These are phyloP conservation scores for Diplocarpon rosae DNA, from an alignment of 2,329 filamentous ascomycete genomes.

Conservation along the genomic window DNA sequence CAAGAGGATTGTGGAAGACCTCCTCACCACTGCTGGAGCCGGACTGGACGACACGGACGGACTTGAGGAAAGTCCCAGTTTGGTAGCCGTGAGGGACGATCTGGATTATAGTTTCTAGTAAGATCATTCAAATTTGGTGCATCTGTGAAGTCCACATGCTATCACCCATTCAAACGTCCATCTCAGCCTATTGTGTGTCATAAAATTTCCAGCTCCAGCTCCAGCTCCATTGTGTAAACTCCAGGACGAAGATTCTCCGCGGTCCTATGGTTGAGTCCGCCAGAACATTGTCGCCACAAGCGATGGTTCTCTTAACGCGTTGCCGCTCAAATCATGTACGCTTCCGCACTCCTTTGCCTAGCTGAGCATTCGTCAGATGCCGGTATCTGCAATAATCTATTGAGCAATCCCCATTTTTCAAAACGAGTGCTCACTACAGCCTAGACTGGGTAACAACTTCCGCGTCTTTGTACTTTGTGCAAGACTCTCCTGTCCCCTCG, in stretches of 20 bases:
- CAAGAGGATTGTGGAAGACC: conserved; percentile 68
- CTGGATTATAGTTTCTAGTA: conserved; percentile 44
- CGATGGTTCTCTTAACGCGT: conserved; percentile 5
- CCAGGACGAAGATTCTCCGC: no score
- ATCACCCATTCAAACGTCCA: no score
- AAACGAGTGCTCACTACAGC: conserved; percentile 7
- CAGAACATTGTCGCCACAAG: conserved; percentile 1
- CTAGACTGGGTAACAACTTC: conserved; percentile 7
- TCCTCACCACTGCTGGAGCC: conserved; percentile 67
- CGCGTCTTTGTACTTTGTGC: conserved; percentile 10
- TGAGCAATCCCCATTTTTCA: not conserved
- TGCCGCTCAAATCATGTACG: conserved; percentile 17
- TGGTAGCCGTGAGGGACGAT: conserved; percentile 54
- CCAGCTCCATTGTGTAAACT: not conserved
- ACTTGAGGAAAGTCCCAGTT: conserved; percentile 50
- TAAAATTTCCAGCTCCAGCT: not conserved
- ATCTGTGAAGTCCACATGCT: not conserved
- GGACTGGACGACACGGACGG: conserved; percentile 42
- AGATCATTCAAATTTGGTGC: conserved; percentile 3
- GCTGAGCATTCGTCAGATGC: conserved; percentile 13
- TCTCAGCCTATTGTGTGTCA: no score
- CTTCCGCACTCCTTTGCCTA: conserved; percentile 17
- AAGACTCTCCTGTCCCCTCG: conserved; percentile 6
- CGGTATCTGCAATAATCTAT: not conserved
- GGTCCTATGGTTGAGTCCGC: no score